Base-by-base conservation (phyloP, 306 rosid species). In the Rubus parviflorus region DNA sequence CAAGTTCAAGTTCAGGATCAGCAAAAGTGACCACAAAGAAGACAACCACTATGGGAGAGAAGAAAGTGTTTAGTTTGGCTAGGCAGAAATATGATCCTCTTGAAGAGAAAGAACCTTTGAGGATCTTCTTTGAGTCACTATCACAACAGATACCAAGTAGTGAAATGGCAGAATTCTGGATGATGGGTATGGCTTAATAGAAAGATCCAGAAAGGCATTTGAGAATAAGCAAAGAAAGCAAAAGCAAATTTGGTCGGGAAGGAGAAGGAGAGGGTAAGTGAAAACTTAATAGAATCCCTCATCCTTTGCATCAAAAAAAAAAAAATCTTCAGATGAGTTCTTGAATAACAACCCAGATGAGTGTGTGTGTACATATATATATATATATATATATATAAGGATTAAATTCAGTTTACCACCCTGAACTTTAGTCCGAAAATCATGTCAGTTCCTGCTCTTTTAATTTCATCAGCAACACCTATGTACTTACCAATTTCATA, bases 131-230 rank as follows among this genome's bases (percentile, higher is more conserved):
- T 0, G 93, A 90, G 79, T 92, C 98, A 53, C 83, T 95, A 80
- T 95, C 97, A 38, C 75, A 92, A 81, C 98, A 95, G 85, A 95
- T 90, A 73, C 95, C 98, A 20, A 37, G 85, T 42, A 95, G 98
- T 83, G 92, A 92, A 85, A 95, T 95, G 97, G 93, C 98, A 8
- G 96, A 91, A 76, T 93, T 91, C 85, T 91, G 96, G 99, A 89
- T 95, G 88, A 92, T 92, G 99, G 99, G 66, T 97, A 95, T 77
- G 99, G 99, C 63, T 56, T 95, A 83, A 46, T 95, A 74, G 97
- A 92, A 66, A 89, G 79, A 86, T 87, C 99, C 17, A 92, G 86
- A 86, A 92, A 45, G 80, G 97, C 97, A 15, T 85, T 79, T 48
- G 99, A 95, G 82, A 92, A 81, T 85, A 95, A 90, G 87, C 91